A percentile compares a stretch with the other conserved stretches of the same genome.
Evolutionary conservation across 2,329 filamentous ascomycete genomes (phyloP).

Genomic region (Colletotrichum orbiculare): DNA sequence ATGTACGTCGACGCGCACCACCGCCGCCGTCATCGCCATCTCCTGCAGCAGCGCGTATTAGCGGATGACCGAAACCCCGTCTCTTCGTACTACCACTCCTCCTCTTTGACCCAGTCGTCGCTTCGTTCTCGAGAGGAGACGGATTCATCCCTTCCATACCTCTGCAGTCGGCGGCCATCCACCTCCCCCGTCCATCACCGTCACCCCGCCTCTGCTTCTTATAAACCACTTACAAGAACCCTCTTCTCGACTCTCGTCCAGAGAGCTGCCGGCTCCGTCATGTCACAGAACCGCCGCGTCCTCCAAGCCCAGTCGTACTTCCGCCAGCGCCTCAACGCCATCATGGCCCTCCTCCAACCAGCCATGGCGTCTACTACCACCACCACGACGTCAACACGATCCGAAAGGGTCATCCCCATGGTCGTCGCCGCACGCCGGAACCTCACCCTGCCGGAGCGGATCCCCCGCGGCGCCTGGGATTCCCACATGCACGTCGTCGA

Average conservation of each 20-base stretch:
- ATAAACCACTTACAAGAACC: not conserved
- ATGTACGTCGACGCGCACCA: constrained; percentile 24
- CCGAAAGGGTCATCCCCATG: constrained; percentile 16
- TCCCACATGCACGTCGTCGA: constrained; percentile 73
- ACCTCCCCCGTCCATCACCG: constrained; percentile 1
- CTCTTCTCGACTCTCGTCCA: constrained; percentile 10
- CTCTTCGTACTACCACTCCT: too few relatives aligned
- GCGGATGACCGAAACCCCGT: constrained; percentile 21
- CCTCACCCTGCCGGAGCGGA: constrained; percentile 37
- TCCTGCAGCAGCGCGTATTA: not conserved
- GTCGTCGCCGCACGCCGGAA: constrained; percentile 16
- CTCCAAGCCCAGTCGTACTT: constrained; percentile 18
- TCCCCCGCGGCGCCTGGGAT: constrained; percentile 65
- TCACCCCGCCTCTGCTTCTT: not conserved
- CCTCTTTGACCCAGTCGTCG: constrained; percentile 14
- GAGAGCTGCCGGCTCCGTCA: constrained; percentile 4
- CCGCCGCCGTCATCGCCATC: constrained; percentile 26
- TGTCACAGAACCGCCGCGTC: constrained; percentile 23
- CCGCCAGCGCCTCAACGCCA: constrained; percentile 11
- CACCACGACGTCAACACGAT: constrained; percentile 6
- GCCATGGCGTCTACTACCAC: constrained; percentile 5
- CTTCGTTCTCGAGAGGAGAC: constrained; percentile 25
- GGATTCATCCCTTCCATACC: constrained; percentile 27
- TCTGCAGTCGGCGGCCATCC: constrained; percentile 1
- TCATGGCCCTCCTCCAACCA: constrained; percentile 31